phyloP scores from a whole-genome alignment of 2,329 filamentous ascomycete species.

The Colletotrichum higginsianum region DNA sequence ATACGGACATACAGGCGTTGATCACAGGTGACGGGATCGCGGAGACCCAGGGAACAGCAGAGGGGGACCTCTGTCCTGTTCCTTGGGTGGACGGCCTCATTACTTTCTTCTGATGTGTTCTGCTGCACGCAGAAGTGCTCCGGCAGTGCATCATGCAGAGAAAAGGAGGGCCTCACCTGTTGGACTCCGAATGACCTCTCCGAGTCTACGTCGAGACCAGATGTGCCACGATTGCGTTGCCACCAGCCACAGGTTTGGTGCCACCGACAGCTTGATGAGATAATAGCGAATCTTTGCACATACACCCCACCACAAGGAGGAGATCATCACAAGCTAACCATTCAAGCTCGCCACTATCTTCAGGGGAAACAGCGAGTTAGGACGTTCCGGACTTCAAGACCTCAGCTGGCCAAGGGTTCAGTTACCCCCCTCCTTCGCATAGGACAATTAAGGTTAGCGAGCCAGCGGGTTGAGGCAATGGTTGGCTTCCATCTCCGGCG shows the following conservation, averaged over 20 bases:
- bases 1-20: constrained; percentile 30
- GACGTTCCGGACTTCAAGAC: constrained; percentile 1
- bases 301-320: constrained; percentile 10
- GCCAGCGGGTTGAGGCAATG: constrained; percentile 5
- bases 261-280: constrained; percentile 32
- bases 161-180: constrained; percentile 10
- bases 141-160: constrained; percentile 17
- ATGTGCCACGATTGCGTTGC: constrained; percentile 26
- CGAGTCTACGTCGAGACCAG: background rate
- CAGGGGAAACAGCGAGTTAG: constrained; percentile 34
- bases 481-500: constrained; percentile 15
- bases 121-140: constrained; percentile 8
- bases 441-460: constrained; percentile 17
- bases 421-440: constrained; percentile 5
- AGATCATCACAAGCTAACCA: constrained; percentile 22
- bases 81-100: background rate
- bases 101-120: background rate
- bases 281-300: background rate
- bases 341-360: constrained; percentile 19
- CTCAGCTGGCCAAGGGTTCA: constrained; percentile 37
- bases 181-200: background rate
- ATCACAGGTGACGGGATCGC: constrained; percentile 18
- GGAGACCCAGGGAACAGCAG: background rate
- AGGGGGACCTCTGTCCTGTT: background rate
- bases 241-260: constrained; percentile 33